Conservation (phyloP, 106 monocot species). For the Hemerocallis citrina region DNA sequence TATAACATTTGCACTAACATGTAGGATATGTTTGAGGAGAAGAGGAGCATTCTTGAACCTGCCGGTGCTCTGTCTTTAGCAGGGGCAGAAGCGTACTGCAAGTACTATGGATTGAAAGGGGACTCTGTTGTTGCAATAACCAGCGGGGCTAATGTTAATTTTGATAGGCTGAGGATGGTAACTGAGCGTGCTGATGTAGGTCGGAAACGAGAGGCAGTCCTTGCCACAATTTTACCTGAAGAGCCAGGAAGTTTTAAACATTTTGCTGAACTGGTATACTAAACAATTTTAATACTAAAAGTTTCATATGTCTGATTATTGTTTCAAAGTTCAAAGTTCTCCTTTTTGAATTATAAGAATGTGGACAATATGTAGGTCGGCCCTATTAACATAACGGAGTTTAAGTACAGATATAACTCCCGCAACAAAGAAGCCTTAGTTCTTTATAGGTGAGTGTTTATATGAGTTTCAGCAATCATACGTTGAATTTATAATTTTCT, state of each 20-base stretch:
- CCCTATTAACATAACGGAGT: no score
- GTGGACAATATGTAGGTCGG: no score
- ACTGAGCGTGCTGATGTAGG: slow-evolving; percentile 90
- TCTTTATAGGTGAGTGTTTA: no score
- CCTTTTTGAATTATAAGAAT: neutral
- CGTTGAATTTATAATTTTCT: neutral
- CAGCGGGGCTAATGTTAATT: slow-evolving; percentile 86
- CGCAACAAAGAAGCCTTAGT: no score
- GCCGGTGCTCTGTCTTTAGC: slow-evolving; percentile 81
- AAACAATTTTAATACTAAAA: neutral
- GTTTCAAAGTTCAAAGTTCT: neutral
- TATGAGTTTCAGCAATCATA: no score
- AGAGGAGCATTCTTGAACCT: slow-evolving; percentile 83
- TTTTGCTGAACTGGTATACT: slow-evolving; percentile 47
- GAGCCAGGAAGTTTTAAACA: slow-evolving; percentile 65
- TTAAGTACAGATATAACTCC: no score
- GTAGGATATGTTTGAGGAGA: slow-evolving; percentile 92
- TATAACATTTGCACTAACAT: neutral
- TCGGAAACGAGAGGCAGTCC: slow-evolving; percentile 77
- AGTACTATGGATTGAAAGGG: slow-evolving; percentile 64
- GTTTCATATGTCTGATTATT: neutral
- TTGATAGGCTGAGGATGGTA: slow-evolving; percentile 73
- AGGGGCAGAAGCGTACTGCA: slow-evolving; percentile 88
- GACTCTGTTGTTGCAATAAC: slow-evolving; percentile 75
- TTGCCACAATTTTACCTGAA: slow-evolving; percentile 62